A percentile compares a stretch with the other conserved stretches of the same genome.
These are phyloP conservation scores for Beauveria asiatica DNA, from an alignment of 2,329 filamentous ascomycete genomes.

Conservation along the genomic window DNA sequence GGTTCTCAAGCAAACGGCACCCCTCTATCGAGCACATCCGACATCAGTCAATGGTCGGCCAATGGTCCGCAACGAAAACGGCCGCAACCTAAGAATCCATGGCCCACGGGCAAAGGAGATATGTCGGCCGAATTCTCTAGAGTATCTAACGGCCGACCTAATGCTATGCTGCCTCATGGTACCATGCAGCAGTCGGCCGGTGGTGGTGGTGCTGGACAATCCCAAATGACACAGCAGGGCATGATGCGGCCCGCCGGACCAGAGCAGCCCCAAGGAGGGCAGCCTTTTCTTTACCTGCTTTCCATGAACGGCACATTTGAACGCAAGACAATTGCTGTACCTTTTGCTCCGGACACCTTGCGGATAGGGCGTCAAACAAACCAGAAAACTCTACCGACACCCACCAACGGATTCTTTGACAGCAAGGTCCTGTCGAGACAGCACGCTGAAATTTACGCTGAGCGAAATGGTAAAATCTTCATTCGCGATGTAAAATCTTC, in stretches of 20 bases:
- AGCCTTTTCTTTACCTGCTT: slow-evolving; percentile 74
- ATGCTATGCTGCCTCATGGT: slow-evolving; percentile 31
- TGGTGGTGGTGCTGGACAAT: slow-evolving; percentile 20
- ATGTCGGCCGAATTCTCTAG: slow-evolving; percentile 39
- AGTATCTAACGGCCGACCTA: slow-evolving; percentile 32
- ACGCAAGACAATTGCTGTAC: slow-evolving; percentile 89
- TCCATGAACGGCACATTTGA: slow-evolving; percentile 96
- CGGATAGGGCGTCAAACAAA: slow-evolving; percentile 96
- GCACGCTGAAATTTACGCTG: slow-evolving; percentile 94
- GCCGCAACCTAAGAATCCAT: slow-evolving; percentile 41
- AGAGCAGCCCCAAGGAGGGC: slow-evolving; percentile 53
- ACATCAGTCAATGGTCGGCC: slow-evolving; percentile 41
- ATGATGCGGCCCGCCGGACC: slow-evolving; percentile 54
- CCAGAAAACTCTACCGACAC: slow-evolving; percentile 86
- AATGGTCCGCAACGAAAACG: slow-evolving; percentile 43
- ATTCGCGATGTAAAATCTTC: slow-evolving; percentile 98
- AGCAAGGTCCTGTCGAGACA: slow-evolving; percentile 95
- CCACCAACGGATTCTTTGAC: slow-evolving; percentile 91
- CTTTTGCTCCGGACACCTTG: slow-evolving; percentile 86
- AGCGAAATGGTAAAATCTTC: slow-evolving; percentile 76
- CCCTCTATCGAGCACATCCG: slow-evolving; percentile 36
- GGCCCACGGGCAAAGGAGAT: slow-evolving; percentile 41
- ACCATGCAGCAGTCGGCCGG: slow-evolving; percentile 23
- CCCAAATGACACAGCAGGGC: slow-evolving; percentile 34
- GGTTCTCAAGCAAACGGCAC: slow-evolving; percentile 55